A percentile compares a stretch with the other conserved stretches of the same genome.
Conservation (phyloP, 306 rosid species). For the Dicorynia guianensis region DNA sequence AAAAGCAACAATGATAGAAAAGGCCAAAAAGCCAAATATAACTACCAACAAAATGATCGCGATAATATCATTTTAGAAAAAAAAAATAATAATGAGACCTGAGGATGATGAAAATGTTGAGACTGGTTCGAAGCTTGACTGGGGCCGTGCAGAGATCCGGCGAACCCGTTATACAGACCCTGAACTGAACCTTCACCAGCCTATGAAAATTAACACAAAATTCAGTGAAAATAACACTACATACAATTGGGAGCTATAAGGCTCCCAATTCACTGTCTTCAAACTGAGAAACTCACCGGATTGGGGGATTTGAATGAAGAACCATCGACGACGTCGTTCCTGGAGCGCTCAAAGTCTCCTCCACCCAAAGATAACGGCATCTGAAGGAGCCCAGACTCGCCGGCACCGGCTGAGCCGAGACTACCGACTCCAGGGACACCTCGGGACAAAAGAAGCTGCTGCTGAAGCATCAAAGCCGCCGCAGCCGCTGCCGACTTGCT, state of each 20-base stretch:
- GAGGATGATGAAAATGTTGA: slow-evolving; percentile 71
- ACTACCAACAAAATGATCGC: neutral
- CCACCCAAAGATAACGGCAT: slow-evolving; percentile 57
- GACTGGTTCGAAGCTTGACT: slow-evolving; percentile 53
- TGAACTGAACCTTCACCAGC: slow-evolving; percentile 58
- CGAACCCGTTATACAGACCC: slow-evolving; percentile 62
- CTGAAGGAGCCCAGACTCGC: slow-evolving; percentile 54
- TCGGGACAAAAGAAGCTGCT: slow-evolving; percentile 69
- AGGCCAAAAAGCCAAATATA: neutral
- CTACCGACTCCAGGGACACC: slow-evolving; percentile 12
- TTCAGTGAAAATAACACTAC: neutral
- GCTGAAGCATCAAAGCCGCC: slow-evolving; percentile 79
- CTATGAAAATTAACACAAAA: slow-evolving; percentile 38
- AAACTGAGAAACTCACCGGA: slow-evolving; percentile 45
- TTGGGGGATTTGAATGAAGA: slow-evolving; percentile 67
- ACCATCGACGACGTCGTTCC: slow-evolving; percentile 69
- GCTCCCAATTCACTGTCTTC: neutral
- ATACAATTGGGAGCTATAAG: neutral
- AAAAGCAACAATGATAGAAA: neutral
- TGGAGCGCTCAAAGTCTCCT: slow-evolving; percentile 60
- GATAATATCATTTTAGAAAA: neutral
- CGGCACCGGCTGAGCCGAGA: slow-evolving; percentile 11
- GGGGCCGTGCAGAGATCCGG: slow-evolving; percentile 60
- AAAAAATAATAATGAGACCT: slow-evolving; percentile 34
- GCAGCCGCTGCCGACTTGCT: slow-evolving; percentile 48